phyloP scores from a whole-genome alignment of 345 rosid genomes.

The Citropsis articulata region DNA sequence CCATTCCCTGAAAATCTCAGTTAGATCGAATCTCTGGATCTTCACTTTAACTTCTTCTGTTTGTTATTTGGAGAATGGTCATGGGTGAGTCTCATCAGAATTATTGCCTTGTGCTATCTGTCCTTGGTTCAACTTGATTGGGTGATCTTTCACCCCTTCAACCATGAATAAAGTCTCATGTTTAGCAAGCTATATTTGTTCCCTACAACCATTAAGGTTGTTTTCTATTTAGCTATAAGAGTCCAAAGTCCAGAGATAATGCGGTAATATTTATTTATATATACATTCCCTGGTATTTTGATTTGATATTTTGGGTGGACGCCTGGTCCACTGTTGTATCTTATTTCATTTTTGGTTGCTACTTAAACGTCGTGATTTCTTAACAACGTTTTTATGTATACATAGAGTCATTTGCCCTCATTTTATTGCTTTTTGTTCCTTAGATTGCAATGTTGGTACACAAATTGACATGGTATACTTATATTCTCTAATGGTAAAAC shows the following conservation, averaged over 20 bases:
- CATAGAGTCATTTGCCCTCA: not conserved
- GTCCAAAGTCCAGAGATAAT: not conserved
- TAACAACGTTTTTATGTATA: not conserved
- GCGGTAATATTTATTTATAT: not conserved
- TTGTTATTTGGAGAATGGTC: not conserved
- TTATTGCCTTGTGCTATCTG: constrained; percentile 1
- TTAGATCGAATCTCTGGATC: not conserved
- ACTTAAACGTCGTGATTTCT: not conserved
- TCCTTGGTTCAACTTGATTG: not conserved
- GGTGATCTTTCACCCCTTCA: not conserved
- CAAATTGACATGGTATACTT: not conserved
- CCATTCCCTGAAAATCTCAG: constrained; percentile 1
- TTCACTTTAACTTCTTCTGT: not conserved
- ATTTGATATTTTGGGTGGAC: not conserved
- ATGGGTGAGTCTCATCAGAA: not conserved
- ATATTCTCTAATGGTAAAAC: not conserved
- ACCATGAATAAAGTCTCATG: not conserved
- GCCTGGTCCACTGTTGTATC: not conserved
- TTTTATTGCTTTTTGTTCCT: not conserved
- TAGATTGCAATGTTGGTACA: not conserved
- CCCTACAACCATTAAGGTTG: not conserved
- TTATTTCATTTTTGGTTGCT: not conserved
- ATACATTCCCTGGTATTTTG: not conserved
- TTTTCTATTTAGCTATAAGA: not conserved
- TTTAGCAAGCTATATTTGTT: not conserved